These are phyloP conservation scores for Trichoderma sp. DNA, from an alignment of 2,329 filamentous ascomycete genomes.

Conservation along the genomic window DNA sequence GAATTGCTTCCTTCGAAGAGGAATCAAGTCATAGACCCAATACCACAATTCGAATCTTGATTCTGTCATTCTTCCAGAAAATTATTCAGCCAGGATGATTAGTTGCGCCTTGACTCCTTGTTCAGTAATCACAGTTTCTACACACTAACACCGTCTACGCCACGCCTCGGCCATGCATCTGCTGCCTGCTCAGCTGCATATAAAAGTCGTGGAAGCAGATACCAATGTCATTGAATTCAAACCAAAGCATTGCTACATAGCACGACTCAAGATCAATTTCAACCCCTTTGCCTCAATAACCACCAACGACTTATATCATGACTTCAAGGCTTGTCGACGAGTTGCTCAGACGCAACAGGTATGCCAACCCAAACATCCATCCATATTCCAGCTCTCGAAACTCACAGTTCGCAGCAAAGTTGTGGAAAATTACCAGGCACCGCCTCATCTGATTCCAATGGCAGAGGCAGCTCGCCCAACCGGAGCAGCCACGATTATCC, in stretches of 20 bases:
- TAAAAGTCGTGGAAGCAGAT: neutral
- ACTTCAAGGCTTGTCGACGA: neutral
- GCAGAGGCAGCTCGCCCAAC: neutral
- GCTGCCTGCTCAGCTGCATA: neutral
- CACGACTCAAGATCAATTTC: neutral
- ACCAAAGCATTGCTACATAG: neutral
- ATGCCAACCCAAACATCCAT: neutral
- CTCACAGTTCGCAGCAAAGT: neutral
- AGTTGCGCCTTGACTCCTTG: neutral
- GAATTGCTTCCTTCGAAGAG: no score
- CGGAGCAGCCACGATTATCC: conserved; percentile 1
- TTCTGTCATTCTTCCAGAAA: neutral
- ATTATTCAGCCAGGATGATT: neutral
- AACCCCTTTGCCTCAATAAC: neutral
- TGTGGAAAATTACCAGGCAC: neutral
- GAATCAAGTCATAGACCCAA: neutral
- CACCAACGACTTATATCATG: neutral
- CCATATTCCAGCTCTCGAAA: neutral
- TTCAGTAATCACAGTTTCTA: conserved; percentile 2
- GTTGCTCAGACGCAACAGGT: conserved; percentile 15
- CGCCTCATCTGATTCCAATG: neutral
- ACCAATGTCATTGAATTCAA: neutral
- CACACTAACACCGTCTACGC: neutral
- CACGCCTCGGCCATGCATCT: neutral
- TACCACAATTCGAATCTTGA: no score